Base-by-base conservation (phyloP, 208 protist species). In the Novymonas esmeraldas region DNA sequence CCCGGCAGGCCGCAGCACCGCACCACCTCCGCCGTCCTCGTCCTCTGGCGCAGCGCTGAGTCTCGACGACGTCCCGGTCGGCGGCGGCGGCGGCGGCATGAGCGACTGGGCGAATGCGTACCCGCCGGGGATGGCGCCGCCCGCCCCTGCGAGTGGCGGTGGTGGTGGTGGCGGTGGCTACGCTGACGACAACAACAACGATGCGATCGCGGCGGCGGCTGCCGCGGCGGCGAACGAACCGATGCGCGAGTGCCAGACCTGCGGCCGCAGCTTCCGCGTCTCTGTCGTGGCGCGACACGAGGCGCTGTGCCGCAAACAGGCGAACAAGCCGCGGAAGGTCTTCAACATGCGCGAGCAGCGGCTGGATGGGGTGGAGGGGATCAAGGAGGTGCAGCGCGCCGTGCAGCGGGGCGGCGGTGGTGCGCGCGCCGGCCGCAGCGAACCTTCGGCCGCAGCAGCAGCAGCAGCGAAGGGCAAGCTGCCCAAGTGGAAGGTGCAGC, bases 401-500 rank as follows among this genome's bases (percentile, higher is more conserved):
- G 69, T 20, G 2, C 41, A 44, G 14, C 54, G 66, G 16, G 56
- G 62, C 62, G 39, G 60, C 14, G 36, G 48, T 44, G 64, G 18
- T 22, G 60, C n/a, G 22, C 36, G 62, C 39, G 28, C 34, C 38
- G n/a, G 70, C 26, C 7, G 70, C 31, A 3, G 29, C 73, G 36
- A 31, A n/a, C 10, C 7, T 14, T 67, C 36, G 52, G 69, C 41
- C 52, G 33, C 20, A 26, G 38, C 50, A 22, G 13, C 48, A 6
- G 60, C 49, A 1, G 56, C 71, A 14, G 63, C 57, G 18, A 93
- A 76, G 28, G 70, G 62, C 5, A 76, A 93, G 54, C 76, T 93
- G 18, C 89, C 93, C 3, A 97, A 95, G 71, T 97, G 93, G 91
- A 93, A 95, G 79, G 70, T 91, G 26, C 84, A 97, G 66, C 91